phyloP scores from a whole-genome alignment of 768 basidiomycete species.

The Melanogaster broomeanus region DNA sequence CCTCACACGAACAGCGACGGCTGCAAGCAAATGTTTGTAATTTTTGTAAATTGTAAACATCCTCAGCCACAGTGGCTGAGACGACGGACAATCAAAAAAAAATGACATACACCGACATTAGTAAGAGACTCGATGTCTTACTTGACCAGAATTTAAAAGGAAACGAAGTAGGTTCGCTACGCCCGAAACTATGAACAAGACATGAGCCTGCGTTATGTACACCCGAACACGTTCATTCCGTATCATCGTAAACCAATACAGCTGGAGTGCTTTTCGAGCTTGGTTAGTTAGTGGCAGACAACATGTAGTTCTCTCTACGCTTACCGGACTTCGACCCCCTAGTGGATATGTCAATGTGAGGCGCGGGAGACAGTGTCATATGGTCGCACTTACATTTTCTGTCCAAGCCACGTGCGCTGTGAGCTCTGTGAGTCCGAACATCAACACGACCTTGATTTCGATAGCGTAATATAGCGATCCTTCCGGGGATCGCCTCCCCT shows the following conservation, averaged over 20 bases:
- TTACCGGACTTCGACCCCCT: conserved; percentile 43
- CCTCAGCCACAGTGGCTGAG: conserved; percentile 2
- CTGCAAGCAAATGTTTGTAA: too few species aligned
- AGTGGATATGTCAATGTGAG: background rate
- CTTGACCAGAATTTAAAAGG: too few species aligned
- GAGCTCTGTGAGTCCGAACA: conserved; percentile 56
- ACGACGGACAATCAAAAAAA: conserved; percentile 1
- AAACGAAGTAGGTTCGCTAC: background rate
- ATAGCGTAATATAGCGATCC: conserved; percentile 27
- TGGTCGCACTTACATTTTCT: conserved; percentile 41
- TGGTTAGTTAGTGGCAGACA: background rate
- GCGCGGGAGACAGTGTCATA: background rate
- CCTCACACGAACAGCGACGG: conserved; percentile 1
- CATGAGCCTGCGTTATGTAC: background rate
- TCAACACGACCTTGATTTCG: conserved; percentile 40
- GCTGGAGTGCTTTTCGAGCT: conserved; percentile 26
- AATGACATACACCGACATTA: background rate
- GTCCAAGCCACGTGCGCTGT: conserved; percentile 53
- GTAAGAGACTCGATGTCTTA: too few species aligned
- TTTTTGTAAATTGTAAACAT: too few species aligned
- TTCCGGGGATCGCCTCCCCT: conserved; percentile 18
- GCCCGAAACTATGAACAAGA: background rate
- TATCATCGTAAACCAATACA: conserved; percentile 31
- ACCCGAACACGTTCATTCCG: background rate
- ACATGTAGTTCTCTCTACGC: background rate